These are phyloP conservation scores for Blepharisma japonicum DNA, from an alignment of 73 alveolate species.

Conservation along the genomic window DNA sequence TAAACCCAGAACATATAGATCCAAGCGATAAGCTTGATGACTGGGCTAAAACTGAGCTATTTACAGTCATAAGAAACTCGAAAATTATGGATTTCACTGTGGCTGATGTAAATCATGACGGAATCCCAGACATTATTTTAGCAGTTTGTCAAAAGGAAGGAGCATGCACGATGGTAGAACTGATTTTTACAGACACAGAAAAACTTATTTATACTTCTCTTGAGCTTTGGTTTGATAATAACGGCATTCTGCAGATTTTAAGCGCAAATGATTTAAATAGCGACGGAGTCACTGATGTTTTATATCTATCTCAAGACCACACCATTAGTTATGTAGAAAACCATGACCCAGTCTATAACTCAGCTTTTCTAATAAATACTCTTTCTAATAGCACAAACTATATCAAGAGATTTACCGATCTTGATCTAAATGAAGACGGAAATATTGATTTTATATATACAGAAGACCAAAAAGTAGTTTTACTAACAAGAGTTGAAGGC, in stretches of 20 bases:
- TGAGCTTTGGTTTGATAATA: background rate
- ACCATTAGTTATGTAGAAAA: background rate
- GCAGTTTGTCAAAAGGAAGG: background rate
- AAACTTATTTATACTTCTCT: background rate
- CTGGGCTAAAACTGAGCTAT: conserved; percentile 16
- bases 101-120: conserved; percentile 24
- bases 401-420: background rate
- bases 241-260: conserved; percentile 6
- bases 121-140: conserved; percentile 4
- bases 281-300: background rate
- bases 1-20: conserved; percentile 7
- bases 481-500: background rate
- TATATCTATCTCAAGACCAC: background rate
- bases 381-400: background rate
- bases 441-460: background rate
- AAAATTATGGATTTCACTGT: background rate
- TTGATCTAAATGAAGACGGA: background rate
- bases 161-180: background rate
- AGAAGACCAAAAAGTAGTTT: background rate
- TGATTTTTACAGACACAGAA: conserved; percentile 1
- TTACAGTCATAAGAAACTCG: background rate
- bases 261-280: background rate
- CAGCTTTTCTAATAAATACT: background rate
- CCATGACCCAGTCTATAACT: conserved; percentile 2
- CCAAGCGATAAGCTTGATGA: background rate